Evolutionary conservation across 164 flowering plant species (phyloP), one percentile per base, ranked within the genome.

Genomic region (Pachysandra terminalis): DNA sequence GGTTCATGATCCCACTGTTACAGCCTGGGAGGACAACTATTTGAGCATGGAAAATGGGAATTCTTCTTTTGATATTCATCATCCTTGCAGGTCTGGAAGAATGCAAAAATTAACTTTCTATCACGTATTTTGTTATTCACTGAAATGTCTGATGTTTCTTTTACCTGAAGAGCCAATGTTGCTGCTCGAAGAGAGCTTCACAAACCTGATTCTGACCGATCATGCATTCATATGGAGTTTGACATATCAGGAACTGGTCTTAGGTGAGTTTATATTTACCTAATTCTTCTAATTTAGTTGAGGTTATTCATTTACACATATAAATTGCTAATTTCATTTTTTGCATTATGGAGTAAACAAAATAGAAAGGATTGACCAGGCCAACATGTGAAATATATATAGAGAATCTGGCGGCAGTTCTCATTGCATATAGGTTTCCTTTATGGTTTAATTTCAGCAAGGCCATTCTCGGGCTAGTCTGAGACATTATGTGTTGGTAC

Each of bases 151-250:
- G 32, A 45, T 59, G 27, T 65, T 64, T 64, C 25, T 71, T 62
- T n/a, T 62, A 62, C 61, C 5, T 81, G 76, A 67, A 93, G 98
- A 69, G 87, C 78, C 53, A 88, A 87, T 71, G 98, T 93, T 51
- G 90, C 92, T 59, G 85, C 83, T 51, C 82, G 73, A 70, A 83
- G 73, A 67, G 98, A 93, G 86, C 98, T 93, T 68, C 98, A 93
- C 75, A 87, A 70, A 56, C 87, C 90, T 26, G 85, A 80, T 64
- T 93, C 98, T 70, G 94, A 91, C 65, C 86, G 97, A 22, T 93
- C 97, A 26, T 93, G 98, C 83, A 90, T 84, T 48, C 98, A 93
- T 85, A 71, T 93, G 82, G 98, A 93, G 68, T 89, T 93, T 78
- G 96, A 93, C 68, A 82, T 87, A 54, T 76, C 89, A 48, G 84